These are phyloP conservation scores for Fabrea salina DNA, from an alignment of 169 alveolate genomes.

Conservation along the genomic window DNA sequence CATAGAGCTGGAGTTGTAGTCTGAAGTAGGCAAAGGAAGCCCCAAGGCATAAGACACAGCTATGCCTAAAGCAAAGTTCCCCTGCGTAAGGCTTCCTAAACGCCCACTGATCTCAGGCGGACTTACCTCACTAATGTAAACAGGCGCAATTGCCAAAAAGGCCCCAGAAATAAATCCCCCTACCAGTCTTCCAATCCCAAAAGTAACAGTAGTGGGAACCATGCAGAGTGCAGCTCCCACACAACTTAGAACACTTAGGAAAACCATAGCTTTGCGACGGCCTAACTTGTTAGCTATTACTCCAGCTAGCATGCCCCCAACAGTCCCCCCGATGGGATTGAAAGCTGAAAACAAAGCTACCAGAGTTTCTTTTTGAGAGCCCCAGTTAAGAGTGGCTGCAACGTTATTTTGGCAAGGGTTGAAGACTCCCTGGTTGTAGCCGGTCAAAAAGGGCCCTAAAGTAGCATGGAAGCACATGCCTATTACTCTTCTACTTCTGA, in stretches of 20 bases:
- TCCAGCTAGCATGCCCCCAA: background rate
- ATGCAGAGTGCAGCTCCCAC: background rate
- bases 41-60: background rate
- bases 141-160: background rate
- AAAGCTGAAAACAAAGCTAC: background rate
- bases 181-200: background rate
- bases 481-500: too few species aligned
- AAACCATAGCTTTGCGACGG: background rate
- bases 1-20: background rate
- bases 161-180: background rate
- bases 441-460: background rate
- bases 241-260: background rate
- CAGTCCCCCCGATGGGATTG: background rate
- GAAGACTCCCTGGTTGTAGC: background rate
- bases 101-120: background rate
- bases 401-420: background rate
- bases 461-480: conserved; percentile 4
- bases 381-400: background rate
- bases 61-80: background rate
- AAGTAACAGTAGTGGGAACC: background rate
- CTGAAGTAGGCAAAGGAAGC: background rate
- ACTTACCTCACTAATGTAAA: conserved; percentile 1
- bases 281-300: background rate
- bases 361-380: background rate
- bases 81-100: background rate